These are phyloP conservation scores for Ophiostoma novo-ulmi DNA, from an alignment of 2,329 filamentous ascomycete species.

Conservation along the genomic window DNA sequence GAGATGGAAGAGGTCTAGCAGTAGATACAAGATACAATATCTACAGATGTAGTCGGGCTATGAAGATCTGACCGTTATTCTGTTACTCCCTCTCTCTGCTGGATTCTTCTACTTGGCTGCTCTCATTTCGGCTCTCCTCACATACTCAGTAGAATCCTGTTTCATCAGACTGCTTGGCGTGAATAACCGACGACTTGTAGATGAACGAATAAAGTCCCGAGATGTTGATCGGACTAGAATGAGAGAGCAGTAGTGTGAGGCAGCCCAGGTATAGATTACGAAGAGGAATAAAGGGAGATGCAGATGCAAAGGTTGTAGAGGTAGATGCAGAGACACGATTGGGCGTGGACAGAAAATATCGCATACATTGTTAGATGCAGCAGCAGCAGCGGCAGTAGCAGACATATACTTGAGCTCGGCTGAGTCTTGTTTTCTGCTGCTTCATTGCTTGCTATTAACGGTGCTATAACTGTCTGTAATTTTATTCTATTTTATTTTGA, in stretches of 20 bases:
- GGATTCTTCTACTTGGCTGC: not conserved
- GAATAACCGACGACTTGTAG: not conserved
- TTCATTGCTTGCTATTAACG: not conserved
- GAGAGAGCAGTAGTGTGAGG: not conserved
- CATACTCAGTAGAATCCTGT: not conserved
- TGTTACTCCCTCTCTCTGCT: not conserved
- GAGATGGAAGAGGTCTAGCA: not conserved
- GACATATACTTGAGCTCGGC: not conserved
- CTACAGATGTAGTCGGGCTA: not conserved
- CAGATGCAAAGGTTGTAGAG: not conserved
- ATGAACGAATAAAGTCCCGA: not conserved
- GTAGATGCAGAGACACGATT: not conserved
- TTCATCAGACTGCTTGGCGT: slow-evolving; percentile 7
- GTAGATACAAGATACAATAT: not conserved
- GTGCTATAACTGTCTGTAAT: not conserved
- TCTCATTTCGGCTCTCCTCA: slow-evolving; percentile 5
- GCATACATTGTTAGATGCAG: not conserved
- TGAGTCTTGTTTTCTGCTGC: not conserved
- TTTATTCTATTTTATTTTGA: not conserved
- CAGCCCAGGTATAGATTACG: not conserved
- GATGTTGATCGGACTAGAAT: not conserved
- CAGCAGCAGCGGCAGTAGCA: not conserved
- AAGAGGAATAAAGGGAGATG: not conserved
- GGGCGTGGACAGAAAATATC: slow-evolving; percentile 6
- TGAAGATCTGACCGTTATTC: not conserved